Evolutionary conservation across 805 yeast genomes (phyloP).

Genomic region (Myxozyma kluyveri): DNA sequence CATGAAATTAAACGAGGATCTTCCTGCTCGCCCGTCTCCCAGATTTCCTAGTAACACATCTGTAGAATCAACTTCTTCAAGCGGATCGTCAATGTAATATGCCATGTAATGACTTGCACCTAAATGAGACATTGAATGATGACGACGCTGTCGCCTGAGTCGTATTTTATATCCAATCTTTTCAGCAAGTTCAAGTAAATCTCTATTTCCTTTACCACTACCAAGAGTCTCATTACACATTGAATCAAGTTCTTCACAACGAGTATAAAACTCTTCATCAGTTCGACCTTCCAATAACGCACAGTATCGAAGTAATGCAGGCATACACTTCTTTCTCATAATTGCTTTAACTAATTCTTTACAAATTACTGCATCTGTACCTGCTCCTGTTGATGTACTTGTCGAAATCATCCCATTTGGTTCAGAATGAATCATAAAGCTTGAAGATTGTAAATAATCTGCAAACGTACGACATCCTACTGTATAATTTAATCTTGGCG

Average conservation of each 20-base stretch:
- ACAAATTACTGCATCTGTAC: not conserved
- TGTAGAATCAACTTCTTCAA: too few species aligned
- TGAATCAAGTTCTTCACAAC: too few species aligned
- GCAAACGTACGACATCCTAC: slow-evolving; percentile 21
- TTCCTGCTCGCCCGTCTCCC: not conserved
- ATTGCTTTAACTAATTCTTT: slow-evolving; percentile 9
- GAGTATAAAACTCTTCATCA: slow-evolving; percentile 1
- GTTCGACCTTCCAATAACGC: slow-evolving; percentile 11
- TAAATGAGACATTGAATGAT: too few species aligned
- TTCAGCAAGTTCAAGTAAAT: too few species aligned
- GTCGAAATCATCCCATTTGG: too few species aligned
- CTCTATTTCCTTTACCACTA: too few species aligned
- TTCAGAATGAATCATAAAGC: not conserved
- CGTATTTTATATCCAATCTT: too few species aligned
- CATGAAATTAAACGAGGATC: slow-evolving; percentile 1
- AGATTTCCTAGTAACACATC: not conserved
- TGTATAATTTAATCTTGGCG: slow-evolving; percentile 13
- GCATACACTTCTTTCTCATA: slow-evolving; percentile 5
- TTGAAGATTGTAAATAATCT: slow-evolving; percentile 10
- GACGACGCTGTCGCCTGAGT: too few species aligned
- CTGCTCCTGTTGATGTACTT: not conserved
- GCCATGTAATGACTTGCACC: too few species aligned
- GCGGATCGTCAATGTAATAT: too few species aligned
- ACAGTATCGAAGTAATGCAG: slow-evolving; percentile 9
- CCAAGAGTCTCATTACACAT: too few species aligned